Percentiles rank a stretch among this genome's conserved stretches.
Evolutionary conservation across 208 protist species (phyloP).

Genomic region (Trypanosoma vivax): DNA sequence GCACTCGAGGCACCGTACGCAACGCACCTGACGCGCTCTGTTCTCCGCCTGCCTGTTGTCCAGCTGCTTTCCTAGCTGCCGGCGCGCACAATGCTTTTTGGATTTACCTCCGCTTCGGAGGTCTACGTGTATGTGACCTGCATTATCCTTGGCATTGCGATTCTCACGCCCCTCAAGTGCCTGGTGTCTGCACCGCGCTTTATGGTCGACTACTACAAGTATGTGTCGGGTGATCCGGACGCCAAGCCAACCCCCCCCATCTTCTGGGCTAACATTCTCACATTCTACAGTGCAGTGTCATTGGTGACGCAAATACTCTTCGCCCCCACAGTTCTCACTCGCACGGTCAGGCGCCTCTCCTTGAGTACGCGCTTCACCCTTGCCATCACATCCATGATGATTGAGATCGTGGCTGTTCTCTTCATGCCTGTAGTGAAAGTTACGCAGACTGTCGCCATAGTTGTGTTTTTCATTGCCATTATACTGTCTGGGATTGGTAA

Average conservation of each 20-base stretch:
- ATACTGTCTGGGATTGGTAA: slow-evolving; percentile 42
- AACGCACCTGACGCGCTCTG: too few species aligned
- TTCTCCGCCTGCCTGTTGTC: too few species aligned
- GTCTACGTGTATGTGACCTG: slow-evolving; percentile 53
- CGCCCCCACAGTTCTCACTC: slow-evolving; percentile 63
- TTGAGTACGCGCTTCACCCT: slow-evolving; percentile 48
- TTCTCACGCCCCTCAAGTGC: slow-evolving; percentile 86
- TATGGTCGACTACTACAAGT: slow-evolving; percentile 83
- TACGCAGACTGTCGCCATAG: slow-evolving; percentile 33
- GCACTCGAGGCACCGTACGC: too few species aligned
- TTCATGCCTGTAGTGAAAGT: slow-evolving; percentile 16
- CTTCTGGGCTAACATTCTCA: slow-evolving; percentile 73
- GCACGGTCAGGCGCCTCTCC: slow-evolving; percentile 69
- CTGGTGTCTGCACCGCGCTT: slow-evolving; percentile 82
- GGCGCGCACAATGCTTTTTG: neutral
- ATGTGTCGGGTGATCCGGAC: slow-evolving; percentile 28
- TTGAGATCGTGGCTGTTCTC: slow-evolving; percentile 38
- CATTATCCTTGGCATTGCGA: slow-evolving; percentile 67
- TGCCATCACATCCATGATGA: slow-evolving; percentile 41
- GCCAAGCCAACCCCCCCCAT: slow-evolving; percentile 23
- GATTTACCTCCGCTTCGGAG: neutral
- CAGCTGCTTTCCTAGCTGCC: too few species aligned
- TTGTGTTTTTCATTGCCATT: slow-evolving; percentile 26
- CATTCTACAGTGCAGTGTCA: slow-evolving; percentile 75
- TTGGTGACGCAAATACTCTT: slow-evolving; percentile 67